These are phyloP conservation scores for Mallotus nudiflorus DNA, from an alignment of 345 rosid species.

Conservation along the genomic window DNA sequence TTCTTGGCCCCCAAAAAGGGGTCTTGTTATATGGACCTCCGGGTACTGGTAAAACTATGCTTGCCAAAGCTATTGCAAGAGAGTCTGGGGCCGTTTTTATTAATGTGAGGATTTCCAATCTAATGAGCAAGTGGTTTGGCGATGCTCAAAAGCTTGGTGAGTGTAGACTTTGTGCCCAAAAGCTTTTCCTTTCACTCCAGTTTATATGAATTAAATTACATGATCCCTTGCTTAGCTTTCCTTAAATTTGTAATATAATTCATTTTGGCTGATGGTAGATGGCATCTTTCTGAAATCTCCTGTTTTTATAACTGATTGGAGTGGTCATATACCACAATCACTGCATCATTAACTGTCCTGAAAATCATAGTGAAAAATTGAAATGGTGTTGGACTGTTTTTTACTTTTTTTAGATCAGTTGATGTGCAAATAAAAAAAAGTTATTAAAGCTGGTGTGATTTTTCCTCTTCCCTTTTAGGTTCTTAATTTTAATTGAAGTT, in stretches of 20 bases:
- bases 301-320: not conserved
- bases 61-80: conserved; percentile 96
- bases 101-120: conserved; percentile 80
- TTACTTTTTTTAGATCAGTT: not conserved
- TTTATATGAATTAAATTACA: not conserved
- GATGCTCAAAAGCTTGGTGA: conserved; percentile 99
- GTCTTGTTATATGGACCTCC: conserved; percentile 96
- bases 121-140: conserved; percentile 99
- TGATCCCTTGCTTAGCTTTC: not conserved
- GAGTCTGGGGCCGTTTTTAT: conserved; percentile 98
- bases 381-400: too few relatives aligned
- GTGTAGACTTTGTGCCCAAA: conserved; percentile 19
- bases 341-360: not conserved
- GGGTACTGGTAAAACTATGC: conserved; percentile 99
- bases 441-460: not conserved
- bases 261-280: not conserved
- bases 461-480: not conserved
- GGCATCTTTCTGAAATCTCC: not conserved
- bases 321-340: not conserved
- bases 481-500: not conserved
- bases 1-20: conserved; percentile 97
- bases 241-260: not conserved
- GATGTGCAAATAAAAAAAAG: not conserved
- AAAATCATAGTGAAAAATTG: not conserved
- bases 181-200: not conserved